phyloP scores from a whole-genome alignment of 2,329 filamentous ascomycete genomes.

The Fusarium praegraminearum region DNA sequence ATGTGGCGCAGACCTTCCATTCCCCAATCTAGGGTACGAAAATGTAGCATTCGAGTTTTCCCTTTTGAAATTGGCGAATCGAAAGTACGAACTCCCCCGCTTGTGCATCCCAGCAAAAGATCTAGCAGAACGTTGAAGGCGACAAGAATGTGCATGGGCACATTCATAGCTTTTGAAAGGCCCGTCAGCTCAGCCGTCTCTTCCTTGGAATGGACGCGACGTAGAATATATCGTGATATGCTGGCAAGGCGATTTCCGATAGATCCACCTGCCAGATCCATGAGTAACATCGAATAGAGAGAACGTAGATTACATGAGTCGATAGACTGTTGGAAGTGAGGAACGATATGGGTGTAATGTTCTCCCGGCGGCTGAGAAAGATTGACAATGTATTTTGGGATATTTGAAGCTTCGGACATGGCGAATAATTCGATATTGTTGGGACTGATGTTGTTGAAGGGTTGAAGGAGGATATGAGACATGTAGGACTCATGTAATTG shows the following conservation, averaged over 20 bases:
- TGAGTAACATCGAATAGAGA: slow-evolving; percentile 64
- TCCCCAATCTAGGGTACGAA: slow-evolving; percentile 67
- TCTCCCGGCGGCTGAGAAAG: slow-evolving; percentile 44
- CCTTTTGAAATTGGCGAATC: neutral
- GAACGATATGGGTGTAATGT: slow-evolving; percentile 48
- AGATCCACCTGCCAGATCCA: slow-evolving; percentile 28
- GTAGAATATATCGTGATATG: slow-evolving; percentile 61
- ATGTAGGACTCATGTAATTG: neutral
- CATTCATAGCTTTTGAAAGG: slow-evolving; percentile 62
- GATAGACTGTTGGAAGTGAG: slow-evolving; percentile 34
- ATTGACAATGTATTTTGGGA: slow-evolving; percentile 48
- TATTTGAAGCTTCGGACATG: neutral
- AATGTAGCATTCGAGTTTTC: slow-evolving; percentile 61
- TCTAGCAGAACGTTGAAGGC: slow-evolving; percentile 73
- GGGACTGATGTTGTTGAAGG: neutral
- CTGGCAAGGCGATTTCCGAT: slow-evolving; percentile 47
- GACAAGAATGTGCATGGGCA: slow-evolving; percentile 70
- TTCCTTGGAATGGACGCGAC: slow-evolving; percentile 63
- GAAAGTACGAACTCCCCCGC: slow-evolving; percentile 52
- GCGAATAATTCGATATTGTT: neutral
- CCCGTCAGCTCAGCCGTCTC: slow-evolving; percentile 72
- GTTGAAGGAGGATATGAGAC: neutral
- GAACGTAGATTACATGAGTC: slow-evolving; percentile 51
- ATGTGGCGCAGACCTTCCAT: slow-evolving; percentile 64
- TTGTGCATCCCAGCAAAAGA: slow-evolving; percentile 74